A percentile compares a stretch with the other conserved stretches of the same genome.
These are phyloP conservation scores for Deuterostichococcus epilithicus DNA, from an alignment of 139 green algal species.

Conservation along the genomic window DNA sequence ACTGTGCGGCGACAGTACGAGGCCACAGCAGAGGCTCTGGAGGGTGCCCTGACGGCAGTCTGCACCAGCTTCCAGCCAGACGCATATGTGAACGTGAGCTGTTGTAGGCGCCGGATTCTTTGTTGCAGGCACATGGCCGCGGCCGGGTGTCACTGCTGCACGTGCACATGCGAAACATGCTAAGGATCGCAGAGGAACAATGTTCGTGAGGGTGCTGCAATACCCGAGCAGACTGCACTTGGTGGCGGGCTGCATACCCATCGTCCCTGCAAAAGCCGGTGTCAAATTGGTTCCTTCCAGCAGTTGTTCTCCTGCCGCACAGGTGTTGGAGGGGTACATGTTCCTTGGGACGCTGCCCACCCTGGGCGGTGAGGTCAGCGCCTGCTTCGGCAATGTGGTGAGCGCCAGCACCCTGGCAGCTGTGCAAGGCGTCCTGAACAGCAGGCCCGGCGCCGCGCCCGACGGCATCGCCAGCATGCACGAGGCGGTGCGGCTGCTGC, in stretches of 20 bases:
- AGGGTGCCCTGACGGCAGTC: conserved; percentile 20
- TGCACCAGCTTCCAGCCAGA: conserved; percentile 29
- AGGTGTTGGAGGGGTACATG: conserved; percentile 40
- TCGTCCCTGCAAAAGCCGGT: neutral
- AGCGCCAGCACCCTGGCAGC: neutral
- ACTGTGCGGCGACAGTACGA: conserved; percentile 26
- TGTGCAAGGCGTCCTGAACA: neutral
- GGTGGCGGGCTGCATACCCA: too few species aligned
- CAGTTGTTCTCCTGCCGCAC: too few species aligned
- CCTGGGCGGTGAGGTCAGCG: conserved; percentile 5
- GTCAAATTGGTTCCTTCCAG: neutral
- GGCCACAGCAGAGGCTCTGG: conserved; percentile 21
- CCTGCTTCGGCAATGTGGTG: conserved; percentile 7
- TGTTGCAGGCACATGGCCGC: too few species aligned
- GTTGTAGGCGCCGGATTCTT: too few species aligned
- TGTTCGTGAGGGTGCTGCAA: too few species aligned
- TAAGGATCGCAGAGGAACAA: too few species aligned
- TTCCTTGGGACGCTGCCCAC: conserved; percentile 22
- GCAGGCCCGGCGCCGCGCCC: neutral
- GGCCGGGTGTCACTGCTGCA: too few species aligned
- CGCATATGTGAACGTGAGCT: conserved; percentile 25
- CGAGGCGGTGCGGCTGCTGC: conserved; percentile 34
- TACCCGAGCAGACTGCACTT: neutral
- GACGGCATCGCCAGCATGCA: conserved; percentile 22
- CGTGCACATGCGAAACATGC: neutral